Conservation (phyloP, 2,329 filamentous ascomycete species). For the Colletotrichum musicola region DNA sequence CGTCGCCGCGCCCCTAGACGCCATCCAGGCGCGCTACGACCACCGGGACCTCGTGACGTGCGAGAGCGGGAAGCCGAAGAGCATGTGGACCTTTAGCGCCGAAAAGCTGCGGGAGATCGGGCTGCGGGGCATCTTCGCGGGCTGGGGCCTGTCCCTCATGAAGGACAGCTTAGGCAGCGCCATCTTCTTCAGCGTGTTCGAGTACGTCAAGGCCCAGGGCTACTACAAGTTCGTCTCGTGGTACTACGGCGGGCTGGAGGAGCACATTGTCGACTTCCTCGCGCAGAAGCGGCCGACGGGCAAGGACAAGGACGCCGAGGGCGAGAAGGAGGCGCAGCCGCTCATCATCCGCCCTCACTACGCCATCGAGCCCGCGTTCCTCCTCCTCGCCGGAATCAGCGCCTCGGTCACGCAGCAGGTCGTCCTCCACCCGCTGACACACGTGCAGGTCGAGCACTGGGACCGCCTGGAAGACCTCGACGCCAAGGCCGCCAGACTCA, state of each 20-base stretch:
- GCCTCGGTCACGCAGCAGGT: conserved; percentile 78
- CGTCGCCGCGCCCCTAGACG: conserved; percentile 80
- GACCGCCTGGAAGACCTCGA: conserved; percentile 80
- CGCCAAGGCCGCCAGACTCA: conserved; percentile 64
- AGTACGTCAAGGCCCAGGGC: conserved; percentile 80
- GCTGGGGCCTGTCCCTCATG: conserved; percentile 75
- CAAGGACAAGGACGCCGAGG: conserved; percentile 31
- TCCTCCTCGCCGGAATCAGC: conserved; percentile 75
- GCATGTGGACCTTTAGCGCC: conserved; percentile 79
- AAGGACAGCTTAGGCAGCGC: conserved; percentile 79
- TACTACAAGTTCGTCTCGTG: conserved; percentile 79
- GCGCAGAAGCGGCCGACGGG: conserved; percentile 58
- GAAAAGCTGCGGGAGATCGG: conserved; percentile 78
- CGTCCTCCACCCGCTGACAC: conserved; percentile 77
- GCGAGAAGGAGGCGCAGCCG: conserved; percentile 50
- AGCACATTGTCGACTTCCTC: conserved; percentile 63
- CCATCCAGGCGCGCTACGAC: conserved; percentile 80
- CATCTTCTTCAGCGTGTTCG: conserved; percentile 81
- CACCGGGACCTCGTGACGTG: conserved; percentile 61
- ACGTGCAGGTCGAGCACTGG: conserved; percentile 80
- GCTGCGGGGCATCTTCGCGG: conserved; percentile 78
- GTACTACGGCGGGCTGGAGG: conserved; percentile 73
- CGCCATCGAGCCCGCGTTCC: conserved; percentile 78
- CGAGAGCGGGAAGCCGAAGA: conserved; percentile 62
- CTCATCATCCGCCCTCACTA: conserved; percentile 79